Evolutionary conservation across 495 filamentous ascomycete species (phyloP).

Genomic region (Beverwykella pulmonaria): DNA sequence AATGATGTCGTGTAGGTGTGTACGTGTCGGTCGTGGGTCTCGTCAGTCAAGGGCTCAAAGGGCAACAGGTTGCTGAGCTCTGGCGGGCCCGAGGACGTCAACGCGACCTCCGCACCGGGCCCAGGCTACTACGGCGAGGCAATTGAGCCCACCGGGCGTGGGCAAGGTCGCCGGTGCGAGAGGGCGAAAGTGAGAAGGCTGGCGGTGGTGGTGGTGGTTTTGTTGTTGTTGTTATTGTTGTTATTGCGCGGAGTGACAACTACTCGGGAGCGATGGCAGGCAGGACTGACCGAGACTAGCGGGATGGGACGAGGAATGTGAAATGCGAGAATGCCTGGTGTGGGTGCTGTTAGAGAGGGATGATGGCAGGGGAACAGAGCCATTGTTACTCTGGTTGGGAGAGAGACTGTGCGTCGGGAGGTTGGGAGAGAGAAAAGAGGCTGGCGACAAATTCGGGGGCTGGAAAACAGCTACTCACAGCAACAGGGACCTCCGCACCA

Average conservation of each 20-base stretch:
- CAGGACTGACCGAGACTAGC: constrained; percentile 26
- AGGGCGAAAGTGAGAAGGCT: constrained; percentile 1
- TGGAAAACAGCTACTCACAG: constrained; percentile 28
- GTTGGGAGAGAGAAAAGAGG: constrained; percentile 32
- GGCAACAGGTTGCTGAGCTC: constrained; percentile 39
- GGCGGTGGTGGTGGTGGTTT: neutral
- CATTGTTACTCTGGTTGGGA: constrained; percentile 14
- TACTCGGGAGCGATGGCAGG: neutral
- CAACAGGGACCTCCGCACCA: constrained; percentile 19
- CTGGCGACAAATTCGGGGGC: constrained; percentile 25
- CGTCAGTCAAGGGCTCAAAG: constrained; percentile 46
- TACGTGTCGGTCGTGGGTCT: constrained; percentile 57
- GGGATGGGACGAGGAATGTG: constrained; percentile 27
- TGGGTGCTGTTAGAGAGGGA: constrained; percentile 23
- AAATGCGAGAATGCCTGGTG: constrained; percentile 34
- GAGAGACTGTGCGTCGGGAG: constrained; percentile 13
- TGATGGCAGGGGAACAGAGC: constrained; percentile 30
- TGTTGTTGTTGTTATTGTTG: neutral
- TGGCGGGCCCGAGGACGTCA: constrained; percentile 35
- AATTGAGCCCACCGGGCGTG: constrained; percentile 12
- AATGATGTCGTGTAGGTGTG: constrained; percentile 52
- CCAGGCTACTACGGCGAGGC: constrained; percentile 16
- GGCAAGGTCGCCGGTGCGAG: neutral
- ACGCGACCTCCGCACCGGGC: constrained; percentile 27
- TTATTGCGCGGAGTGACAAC: neutral